phyloP scores from a whole-genome alignment of 2,329 filamentous ascomycete genomes.

The Colletotrichum cordylinicola region DNA sequence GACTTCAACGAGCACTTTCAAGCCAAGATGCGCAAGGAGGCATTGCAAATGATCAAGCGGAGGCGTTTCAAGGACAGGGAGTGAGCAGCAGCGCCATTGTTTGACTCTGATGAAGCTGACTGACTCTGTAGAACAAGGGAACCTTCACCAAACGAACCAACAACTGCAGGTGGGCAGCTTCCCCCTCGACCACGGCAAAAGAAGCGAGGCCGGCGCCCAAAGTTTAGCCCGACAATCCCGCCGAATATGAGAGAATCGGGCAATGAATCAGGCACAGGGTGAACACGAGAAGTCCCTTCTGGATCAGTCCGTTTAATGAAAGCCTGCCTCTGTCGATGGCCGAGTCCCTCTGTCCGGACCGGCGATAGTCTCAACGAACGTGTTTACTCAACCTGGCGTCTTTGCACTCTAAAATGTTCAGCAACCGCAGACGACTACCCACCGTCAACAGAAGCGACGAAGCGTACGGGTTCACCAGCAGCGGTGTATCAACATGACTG shows the following conservation, averaged over 20 bases:
- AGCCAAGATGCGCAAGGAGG: slow-evolving; percentile 20
- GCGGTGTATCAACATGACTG: neutral
- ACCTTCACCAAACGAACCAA: neutral
- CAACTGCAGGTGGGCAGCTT: neutral
- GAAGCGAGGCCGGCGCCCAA: slow-evolving; percentile 10
- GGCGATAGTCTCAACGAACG: neutral
- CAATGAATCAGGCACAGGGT: neutral
- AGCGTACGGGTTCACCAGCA: neutral
- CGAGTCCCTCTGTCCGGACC: neutral
- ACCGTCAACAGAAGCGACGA: neutral
- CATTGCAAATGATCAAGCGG: slow-evolving; percentile 20
- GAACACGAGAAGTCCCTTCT: neutral
- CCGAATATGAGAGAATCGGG: neutral
- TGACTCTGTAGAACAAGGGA: neutral
- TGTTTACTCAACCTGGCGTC: neutral
- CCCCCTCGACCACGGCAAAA: neutral
- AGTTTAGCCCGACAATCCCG: neutral
- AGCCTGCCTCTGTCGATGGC: neutral
- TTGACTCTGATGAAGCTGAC: neutral
- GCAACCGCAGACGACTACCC: neutral
- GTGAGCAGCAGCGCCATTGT: neutral
- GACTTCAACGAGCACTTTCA: slow-evolving; percentile 20
- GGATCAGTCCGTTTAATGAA: neutral
- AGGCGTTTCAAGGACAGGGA: slow-evolving; percentile 19
- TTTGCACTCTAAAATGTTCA: neutral